phyloP scores from a whole-genome alignment of 805 yeast species.

The Kodamaea kaohsiungensis region DNA sequence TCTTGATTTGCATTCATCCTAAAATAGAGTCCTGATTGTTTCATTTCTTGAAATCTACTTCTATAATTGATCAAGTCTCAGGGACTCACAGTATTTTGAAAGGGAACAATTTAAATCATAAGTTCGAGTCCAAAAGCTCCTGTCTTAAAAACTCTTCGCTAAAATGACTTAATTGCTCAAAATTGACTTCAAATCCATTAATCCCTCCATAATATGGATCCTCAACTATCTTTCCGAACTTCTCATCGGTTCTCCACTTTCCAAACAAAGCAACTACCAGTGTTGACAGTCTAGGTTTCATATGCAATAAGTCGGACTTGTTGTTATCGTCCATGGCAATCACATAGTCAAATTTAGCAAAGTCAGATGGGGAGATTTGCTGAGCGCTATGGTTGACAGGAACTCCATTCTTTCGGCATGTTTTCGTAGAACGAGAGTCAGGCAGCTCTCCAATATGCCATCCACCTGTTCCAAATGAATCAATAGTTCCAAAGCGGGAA shows the following conservation, averaged over 20 bases:
- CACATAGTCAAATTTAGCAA: slow-evolving; percentile 61
- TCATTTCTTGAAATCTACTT: too few relatives aligned
- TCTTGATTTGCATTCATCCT: too few relatives aligned
- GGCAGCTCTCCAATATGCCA: slow-evolving; percentile 85
- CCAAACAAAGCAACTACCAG: slow-evolving; percentile 71
- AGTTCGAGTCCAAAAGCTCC: slow-evolving; percentile 28
- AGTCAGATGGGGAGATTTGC: slow-evolving; percentile 54
- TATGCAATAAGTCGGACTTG: slow-evolving; percentile 47
- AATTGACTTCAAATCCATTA: slow-evolving; percentile 80
- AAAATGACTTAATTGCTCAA: slow-evolving; percentile 72
- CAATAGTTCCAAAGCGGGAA: slow-evolving; percentile 55
- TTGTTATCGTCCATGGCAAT: slow-evolving; percentile 74
- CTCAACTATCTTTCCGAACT: slow-evolving; percentile 60
- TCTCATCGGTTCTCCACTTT: slow-evolving; percentile 61
- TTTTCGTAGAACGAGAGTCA: slow-evolving; percentile 68
- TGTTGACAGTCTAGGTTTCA: slow-evolving; percentile 52
- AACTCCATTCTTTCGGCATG: slow-evolving; percentile 71
- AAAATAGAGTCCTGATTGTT: too few relatives aligned
- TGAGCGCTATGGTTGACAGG: slow-evolving; percentile 78
- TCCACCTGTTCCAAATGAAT: slow-evolving; percentile 87
- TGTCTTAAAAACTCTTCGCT: slow-evolving; percentile 64
- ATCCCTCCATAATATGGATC: slow-evolving; percentile 94
- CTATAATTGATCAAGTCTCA: too few relatives aligned
- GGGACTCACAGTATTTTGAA: too few relatives aligned
- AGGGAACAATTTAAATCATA: too few relatives aligned